Percentiles rank a stretch among this genome's conserved stretches.
phyloP scores from a whole-genome alignment of 306 rosid species.

The Acacia melanoxylon region DNA sequence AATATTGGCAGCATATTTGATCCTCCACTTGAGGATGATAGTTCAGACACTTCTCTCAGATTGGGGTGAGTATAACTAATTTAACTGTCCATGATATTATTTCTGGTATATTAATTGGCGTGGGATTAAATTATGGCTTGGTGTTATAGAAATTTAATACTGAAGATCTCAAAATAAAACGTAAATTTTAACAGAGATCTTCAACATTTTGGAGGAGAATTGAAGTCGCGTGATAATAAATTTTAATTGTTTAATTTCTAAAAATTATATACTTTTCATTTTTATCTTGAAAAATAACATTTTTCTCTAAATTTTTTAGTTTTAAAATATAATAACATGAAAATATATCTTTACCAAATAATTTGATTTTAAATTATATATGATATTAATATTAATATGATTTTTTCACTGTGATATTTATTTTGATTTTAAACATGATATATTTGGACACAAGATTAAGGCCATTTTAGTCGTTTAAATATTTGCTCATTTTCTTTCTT shows the following conservation, averaged over 20 bases:
- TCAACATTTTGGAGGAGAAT: neutral
- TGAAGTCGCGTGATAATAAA: neutral
- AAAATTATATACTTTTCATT: no score
- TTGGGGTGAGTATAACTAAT: neutral
- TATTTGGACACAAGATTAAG: no score
- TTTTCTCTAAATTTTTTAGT: no score
- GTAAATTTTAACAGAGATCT: neutral
- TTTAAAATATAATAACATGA: no score
- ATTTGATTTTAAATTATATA: no score
- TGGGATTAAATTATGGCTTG: neutral
- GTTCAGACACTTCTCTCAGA: conserved; percentile 12
- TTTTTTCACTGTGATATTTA: no score
- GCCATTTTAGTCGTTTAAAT: no score
- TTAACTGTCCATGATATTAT: neutral
- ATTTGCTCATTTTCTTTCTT: no score
- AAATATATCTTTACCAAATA: no score
- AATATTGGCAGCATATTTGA: neutral
- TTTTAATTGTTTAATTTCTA: neutral
- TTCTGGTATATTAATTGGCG: neutral
- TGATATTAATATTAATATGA: no score
- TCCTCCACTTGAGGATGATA: conserved; percentile 2
- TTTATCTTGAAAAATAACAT: no score
- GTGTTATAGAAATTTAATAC: neutral
- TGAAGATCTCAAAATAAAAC: neutral
- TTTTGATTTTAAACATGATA: no score